Conservation (phyloP, 2,329 filamentous ascomycete genomes). For the Microcyclospora pomicola region DNA sequence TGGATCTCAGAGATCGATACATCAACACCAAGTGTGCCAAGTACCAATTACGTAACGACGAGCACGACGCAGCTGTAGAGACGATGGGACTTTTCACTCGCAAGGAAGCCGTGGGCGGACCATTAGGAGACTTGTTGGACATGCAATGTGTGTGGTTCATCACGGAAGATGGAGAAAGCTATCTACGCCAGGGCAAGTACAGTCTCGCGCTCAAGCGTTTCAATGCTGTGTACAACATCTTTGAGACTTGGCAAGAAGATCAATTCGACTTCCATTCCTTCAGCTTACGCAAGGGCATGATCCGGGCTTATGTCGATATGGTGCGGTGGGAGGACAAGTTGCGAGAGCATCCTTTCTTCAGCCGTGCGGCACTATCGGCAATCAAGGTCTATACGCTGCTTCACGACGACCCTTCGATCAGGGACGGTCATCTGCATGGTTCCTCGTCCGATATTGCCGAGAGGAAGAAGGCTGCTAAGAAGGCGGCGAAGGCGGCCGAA, state of each 20-base stretch:
- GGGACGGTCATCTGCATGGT: slow-evolving; percentile 59
- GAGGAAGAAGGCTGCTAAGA: slow-evolving; percentile 55
- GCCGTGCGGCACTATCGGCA: slow-evolving; percentile 67
- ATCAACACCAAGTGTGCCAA: slow-evolving; percentile 98
- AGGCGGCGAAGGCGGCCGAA: slow-evolving; percentile 62
- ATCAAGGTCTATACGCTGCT: slow-evolving; percentile 68
- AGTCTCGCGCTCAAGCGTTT: slow-evolving; percentile 87
- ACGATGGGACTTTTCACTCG: slow-evolving; percentile 91
- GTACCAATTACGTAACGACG: slow-evolving; percentile 85
- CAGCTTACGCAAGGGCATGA: slow-evolving; percentile 90
- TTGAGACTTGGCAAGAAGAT: slow-evolving; percentile 95
- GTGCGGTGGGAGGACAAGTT: slow-evolving; percentile 87
- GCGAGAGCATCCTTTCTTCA: slow-evolving; percentile 86
- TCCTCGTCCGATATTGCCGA: slow-evolving; percentile 64
- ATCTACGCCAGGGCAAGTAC: slow-evolving; percentile 65
- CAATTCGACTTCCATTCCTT: slow-evolving; percentile 99
- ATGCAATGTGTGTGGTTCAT: slow-evolving; percentile 99
- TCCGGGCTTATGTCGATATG: slow-evolving; percentile 91
- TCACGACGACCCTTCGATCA: slow-evolving; percentile 57
- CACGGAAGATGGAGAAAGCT: slow-evolving; percentile 86
- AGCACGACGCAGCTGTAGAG: slow-evolving; percentile 71
- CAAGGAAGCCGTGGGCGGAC: slow-evolving; percentile 75
- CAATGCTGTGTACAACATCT: slow-evolving; percentile 77
- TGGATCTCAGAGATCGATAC: slow-evolving; percentile 85
- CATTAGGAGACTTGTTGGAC: slow-evolving; percentile 79